Evolutionary conservation across 1,139 yeast genomes (phyloP).

Genomic region (Suhomyces coccinellae): DNA sequence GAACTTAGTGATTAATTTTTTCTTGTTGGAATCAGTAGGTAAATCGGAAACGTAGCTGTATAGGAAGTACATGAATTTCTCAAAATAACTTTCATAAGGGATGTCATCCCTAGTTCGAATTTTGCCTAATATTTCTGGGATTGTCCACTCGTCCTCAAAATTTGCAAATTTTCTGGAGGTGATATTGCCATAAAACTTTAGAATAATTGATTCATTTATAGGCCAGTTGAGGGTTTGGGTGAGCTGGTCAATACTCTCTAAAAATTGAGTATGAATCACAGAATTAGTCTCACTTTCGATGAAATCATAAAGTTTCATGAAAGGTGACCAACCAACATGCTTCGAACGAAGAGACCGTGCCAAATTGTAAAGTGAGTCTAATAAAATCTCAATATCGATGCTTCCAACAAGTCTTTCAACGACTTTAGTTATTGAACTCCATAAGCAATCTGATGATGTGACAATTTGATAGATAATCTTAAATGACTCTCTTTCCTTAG

Average conservation of each 20-base stretch:
- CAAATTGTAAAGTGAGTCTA: slow-evolving; percentile 20
- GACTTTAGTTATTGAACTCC: slow-evolving; percentile 20
- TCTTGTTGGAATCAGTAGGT: slow-evolving; percentile 27
- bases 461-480: slow-evolving; percentile 17
- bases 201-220: slow-evolving; percentile 35
- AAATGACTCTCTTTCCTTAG: slow-evolving; percentile 18
- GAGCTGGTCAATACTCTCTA: slow-evolving; percentile 32
- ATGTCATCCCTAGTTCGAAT: slow-evolving; percentile 34
- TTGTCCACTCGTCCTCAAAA: slow-evolving; percentile 35
- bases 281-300: slow-evolving; percentile 18
- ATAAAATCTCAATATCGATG: slow-evolving; percentile 14
- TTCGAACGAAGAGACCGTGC: slow-evolving; percentile 16
- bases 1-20: slow-evolving; percentile 38
- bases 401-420: slow-evolving; percentile 17
- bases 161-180: slow-evolving; percentile 40
- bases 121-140: slow-evolving; percentile 27
- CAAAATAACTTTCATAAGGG: slow-evolving; percentile 38
- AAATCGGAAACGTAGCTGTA: slow-evolving; percentile 36
- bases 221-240: slow-evolving; percentile 36
- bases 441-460: slow-evolving; percentile 18
- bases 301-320: slow-evolving; percentile 24
- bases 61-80: slow-evolving; percentile 37
- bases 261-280: slow-evolving; percentile 25
- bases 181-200: slow-evolving; percentile 31
- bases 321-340: slow-evolving; percentile 27